These are phyloP conservation scores for Colletotrichum sp. DNA, from an alignment of 2,329 filamentous ascomycete genomes.

Conservation along the genomic window DNA sequence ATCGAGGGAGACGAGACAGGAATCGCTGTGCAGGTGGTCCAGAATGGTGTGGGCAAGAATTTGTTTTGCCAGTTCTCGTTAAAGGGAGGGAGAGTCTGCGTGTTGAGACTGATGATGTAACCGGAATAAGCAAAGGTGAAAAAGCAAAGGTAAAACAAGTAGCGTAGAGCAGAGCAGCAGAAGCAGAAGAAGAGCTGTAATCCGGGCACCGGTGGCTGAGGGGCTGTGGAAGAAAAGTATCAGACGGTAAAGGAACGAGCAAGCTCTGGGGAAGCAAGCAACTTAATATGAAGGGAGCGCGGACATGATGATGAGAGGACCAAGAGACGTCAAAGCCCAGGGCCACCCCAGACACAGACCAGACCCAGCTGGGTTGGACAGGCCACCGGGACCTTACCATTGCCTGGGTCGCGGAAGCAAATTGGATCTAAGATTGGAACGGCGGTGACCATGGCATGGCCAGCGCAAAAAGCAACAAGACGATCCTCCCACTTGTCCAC, in stretches of 20 bases:
- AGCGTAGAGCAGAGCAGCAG: neutral
- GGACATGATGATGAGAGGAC: conserved; percentile 23
- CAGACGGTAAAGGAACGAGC: conserved; percentile 7
- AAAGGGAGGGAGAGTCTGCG: conserved; percentile 5
- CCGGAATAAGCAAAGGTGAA: conserved; percentile 15
- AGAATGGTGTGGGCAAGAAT: conserved; percentile 15
- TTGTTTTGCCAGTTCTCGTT: conserved; percentile 13
- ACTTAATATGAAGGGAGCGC: conserved; percentile 22
- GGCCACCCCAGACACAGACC: conserved; percentile 21
- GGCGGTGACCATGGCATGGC: conserved; percentile 24
- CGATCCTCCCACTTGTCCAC: conserved; percentile 23
- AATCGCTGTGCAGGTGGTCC: neutral
- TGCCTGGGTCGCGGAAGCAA: conserved; percentile 20
- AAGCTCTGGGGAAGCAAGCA: conserved; percentile 20
- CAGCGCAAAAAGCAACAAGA: conserved; percentile 24
- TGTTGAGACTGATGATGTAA: conserved; percentile 16
- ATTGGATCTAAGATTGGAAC: conserved; percentile 25
- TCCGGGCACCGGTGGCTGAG: conserved; percentile 15
- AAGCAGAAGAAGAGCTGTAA: conserved; percentile 1
- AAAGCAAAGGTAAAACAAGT: conserved; percentile 21
- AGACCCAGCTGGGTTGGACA: conserved; percentile 24
- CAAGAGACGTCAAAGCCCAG: conserved; percentile 23
- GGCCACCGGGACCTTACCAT: conserved; percentile 20
- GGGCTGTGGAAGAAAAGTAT: conserved; percentile 20
- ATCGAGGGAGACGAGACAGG: conserved; percentile 5